These are phyloP conservation scores for Ganoderma leucocontextum DNA, from an alignment of 1,284 basidiomycete species.

Conservation along the genomic window DNA sequence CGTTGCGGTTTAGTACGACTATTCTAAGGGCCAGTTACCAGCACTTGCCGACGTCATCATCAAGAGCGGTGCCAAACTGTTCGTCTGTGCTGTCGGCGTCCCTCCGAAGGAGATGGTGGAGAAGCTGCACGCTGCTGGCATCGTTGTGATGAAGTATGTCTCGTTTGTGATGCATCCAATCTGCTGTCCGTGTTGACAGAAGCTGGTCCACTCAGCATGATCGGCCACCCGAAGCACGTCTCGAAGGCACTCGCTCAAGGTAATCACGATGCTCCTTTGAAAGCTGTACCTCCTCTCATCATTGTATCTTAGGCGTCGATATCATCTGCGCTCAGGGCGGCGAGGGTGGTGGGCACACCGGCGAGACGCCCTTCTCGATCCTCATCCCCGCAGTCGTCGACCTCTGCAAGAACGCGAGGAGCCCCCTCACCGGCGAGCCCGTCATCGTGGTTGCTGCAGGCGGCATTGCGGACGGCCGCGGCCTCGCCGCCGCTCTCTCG, in stretches of 20 bases:
- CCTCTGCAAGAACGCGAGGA: conserved; percentile 66
- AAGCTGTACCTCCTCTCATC: not conserved
- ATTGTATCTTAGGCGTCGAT: conserved; percentile 68
- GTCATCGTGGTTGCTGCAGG: conserved; percentile 85
- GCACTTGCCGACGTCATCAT: conserved; percentile 86
- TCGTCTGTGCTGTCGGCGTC: conserved; percentile 87
- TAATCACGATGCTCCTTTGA: conserved; percentile 30
- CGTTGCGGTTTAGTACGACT: conserved; percentile 63
- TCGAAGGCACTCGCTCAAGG: conserved; percentile 80
- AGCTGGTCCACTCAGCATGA: conserved; percentile 63
- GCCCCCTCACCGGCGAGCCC: conserved; percentile 80
- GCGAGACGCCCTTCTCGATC: conserved; percentile 79
- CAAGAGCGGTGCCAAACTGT: conserved; percentile 75
- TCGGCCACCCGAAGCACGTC: conserved; percentile 92
- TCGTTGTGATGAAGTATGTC: conserved; percentile 83
- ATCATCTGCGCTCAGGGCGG: conserved; percentile 88
- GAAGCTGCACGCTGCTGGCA: conserved; percentile 80
- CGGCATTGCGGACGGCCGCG: conserved; percentile 84
- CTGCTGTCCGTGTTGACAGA: not conserved
- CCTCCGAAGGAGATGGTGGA: conserved; percentile 86
- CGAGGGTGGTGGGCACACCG: conserved; percentile 83
- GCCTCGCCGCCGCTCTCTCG: conserved; percentile 81
- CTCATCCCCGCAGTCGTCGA: conserved; percentile 85
- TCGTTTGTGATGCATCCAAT: conserved; percentile 13
- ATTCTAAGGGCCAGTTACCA: conserved; percentile 78